Evolutionary conservation across 257 asterid species (phyloP), one percentile per base, ranked within the genome.

Genomic region (Mitragyna speciosa): DNA sequence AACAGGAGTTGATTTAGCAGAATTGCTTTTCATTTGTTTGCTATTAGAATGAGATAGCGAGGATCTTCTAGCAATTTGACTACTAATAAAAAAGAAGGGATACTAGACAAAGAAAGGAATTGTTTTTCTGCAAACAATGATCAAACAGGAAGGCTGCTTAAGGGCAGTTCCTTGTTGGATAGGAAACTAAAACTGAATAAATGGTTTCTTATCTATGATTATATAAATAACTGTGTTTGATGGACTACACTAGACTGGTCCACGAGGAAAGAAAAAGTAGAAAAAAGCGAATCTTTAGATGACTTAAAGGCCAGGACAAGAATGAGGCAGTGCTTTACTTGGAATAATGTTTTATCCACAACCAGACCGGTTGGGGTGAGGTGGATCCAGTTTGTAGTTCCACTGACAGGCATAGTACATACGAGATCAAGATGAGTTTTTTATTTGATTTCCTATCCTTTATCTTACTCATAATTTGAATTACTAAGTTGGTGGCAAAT

Each of bases 261-360:
- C 70, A 64, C 20, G 24, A 58, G 0, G 26, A 52, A 36, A 45
- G 49, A 45, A 45, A 45, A 45, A 45, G 8, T 45, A 9, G 49
- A 45, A 6, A 22, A 6, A 17, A 56, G n/a, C 36, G 15, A 26
- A 26, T 63, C 36, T 56, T 7, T 17, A 14, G 26, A n/a, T n/a
- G 26, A 12, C 68, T n/a, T 63, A 6, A 36, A 17, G 9, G 68
- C 68, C 11, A 63, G 4, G 68, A 30, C 16, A 12, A 51, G 26
- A 2, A 45, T 45, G 49, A 45, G 49, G 11, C 49, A 45, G 7
- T 45, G 49, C 11, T 45, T 45, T 45, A 45, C 49, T 45, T 45
- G 49, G 49, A 9, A 45, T 45, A 9, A 45, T 6, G 49, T 5
- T 45, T 9, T 45, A 45, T 45, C 89, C 90, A 63, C 41, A n/a